Evolutionary conservation across 805 yeast genomes (phyloP).

Genomic region (Spathaspora arborariae): DNA sequence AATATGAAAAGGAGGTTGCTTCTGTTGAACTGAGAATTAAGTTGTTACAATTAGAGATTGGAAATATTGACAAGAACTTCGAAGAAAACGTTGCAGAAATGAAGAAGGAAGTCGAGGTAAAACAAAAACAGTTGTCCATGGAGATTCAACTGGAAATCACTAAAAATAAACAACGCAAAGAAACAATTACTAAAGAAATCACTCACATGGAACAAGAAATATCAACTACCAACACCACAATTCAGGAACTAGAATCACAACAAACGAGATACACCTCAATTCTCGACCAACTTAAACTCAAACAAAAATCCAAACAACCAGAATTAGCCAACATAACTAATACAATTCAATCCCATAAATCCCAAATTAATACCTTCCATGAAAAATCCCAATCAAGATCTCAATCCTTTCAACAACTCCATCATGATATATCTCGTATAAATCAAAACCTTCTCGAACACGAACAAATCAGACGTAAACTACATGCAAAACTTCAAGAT

Average conservation of each 20-base stretch:
- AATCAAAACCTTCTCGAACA: conserved; percentile 40
- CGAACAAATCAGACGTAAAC: conserved; percentile 54
- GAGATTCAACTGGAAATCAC: not conserved
- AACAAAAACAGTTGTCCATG: not conserved
- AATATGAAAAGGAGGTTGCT: conserved; percentile 6
- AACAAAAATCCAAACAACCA: conserved; percentile 10
- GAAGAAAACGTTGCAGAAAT: not conserved
- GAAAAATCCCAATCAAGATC: conserved; percentile 5
- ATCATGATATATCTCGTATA: conserved; percentile 9
- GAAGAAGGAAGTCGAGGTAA: not conserved
- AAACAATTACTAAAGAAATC: conserved; percentile 2
- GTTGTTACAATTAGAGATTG: not conserved
- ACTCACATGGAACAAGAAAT: conserved; percentile 4
- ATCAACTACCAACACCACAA: not conserved
- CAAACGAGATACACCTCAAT: not conserved
- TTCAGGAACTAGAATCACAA: not conserved
- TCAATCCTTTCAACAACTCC: conserved; percentile 6
- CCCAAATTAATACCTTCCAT: conserved; percentile 8
- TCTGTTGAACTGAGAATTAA: not conserved
- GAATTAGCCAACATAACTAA: conserved; percentile 15
- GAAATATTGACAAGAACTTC: not conserved
- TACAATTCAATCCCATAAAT: conserved; percentile 9
- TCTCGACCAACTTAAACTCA: conserved; percentile 3
- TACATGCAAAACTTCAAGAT: conserved; percentile 78
- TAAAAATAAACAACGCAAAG: conserved; percentile 4